Evolutionary conservation across 2,329 filamentous ascomycete genomes (phyloP).

Genomic region (Fusarium dlaminii): DNA sequence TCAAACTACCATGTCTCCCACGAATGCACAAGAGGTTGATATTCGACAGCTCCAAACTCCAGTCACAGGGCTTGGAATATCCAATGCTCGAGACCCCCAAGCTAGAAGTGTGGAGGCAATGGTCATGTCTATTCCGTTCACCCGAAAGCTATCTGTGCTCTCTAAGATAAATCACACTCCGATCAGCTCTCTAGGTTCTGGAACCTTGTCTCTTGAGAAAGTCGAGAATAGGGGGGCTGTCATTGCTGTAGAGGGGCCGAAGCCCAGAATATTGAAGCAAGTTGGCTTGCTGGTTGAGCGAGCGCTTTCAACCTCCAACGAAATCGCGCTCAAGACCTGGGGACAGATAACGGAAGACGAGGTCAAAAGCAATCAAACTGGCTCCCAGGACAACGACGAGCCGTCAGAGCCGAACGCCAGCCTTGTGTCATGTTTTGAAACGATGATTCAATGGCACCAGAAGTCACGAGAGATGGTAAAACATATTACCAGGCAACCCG

Average conservation of each 20-base stretch:
- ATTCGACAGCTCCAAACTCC: conserved; percentile 42
- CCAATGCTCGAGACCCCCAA: conserved; percentile 43
- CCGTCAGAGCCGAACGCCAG: conserved; percentile 47
- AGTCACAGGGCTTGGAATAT: conserved; percentile 41
- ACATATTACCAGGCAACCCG: conserved; percentile 53
- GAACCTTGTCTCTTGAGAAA: conserved; percentile 23
- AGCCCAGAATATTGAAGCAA: conserved; percentile 58
- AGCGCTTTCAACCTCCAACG: conserved; percentile 61
- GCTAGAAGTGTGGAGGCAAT: conserved; percentile 69
- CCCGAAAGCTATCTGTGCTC: conserved; percentile 80
- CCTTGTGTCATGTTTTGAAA: conserved; percentile 70
- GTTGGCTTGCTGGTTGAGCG: conserved; percentile 73
- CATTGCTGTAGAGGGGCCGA: conserved; percentile 83
- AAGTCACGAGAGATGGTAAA: conserved; percentile 75
- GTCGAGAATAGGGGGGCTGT: conserved; percentile 74
- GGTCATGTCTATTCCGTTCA: conserved; percentile 78
- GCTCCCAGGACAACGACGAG: conserved; percentile 24
- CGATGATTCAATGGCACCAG: conserved; percentile 78
- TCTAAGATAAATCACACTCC: conserved; percentile 76
- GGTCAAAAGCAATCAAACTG: conserved; percentile 8
- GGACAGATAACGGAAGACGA: conserved; percentile 44
- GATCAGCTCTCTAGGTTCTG: conserved; percentile 54
- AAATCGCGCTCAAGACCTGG: conserved; percentile 57
- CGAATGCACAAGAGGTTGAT: conserved; percentile 39
- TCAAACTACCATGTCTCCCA: conserved; percentile 46